A percentile compares a stretch with the other conserved stretches of the same genome.
Conservation (phyloP, 2,329 filamentous ascomycete species). For the Arthrobotrys megalospora region DNA sequence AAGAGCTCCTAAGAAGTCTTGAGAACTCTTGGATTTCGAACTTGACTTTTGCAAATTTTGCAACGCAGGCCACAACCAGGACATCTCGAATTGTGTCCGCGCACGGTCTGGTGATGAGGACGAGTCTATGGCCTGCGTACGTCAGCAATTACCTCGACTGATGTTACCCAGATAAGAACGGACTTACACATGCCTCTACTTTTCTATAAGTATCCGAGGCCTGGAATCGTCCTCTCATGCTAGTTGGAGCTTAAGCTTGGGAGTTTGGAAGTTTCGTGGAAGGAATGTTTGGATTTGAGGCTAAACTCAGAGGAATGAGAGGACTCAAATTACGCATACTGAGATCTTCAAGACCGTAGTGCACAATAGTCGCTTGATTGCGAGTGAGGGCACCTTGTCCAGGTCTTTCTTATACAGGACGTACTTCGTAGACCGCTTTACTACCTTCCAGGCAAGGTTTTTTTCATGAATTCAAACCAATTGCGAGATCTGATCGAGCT, state of each 20-base stretch:
- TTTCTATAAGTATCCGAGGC: background rate
- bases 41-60: background rate
- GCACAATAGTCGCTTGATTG: background rate
- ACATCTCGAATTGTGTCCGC: background rate
- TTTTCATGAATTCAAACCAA: no score
- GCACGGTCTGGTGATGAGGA: conserved; percentile 5
- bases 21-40: background rate
- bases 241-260: background rate
- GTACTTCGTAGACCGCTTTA: background rate
- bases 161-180: background rate
- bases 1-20: background rate
- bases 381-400: background rate
- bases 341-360: no score
- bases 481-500: no score
- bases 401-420: no score
- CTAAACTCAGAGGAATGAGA: background rate
- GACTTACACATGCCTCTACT: background rate
- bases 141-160: conserved; percentile 5
- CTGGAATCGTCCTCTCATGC: background rate
- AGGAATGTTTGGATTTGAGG: background rate
- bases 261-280: background rate
- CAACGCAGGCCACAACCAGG: conserved; percentile 16
- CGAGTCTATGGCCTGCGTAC: background rate
- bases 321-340: background rate
- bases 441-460: no score